Percentiles rank a stretch among this genome's conserved stretches.
phyloP scores from a whole-genome alignment of 2,329 filamentous ascomycete species.

The Epichloe glyceriae region DNA sequence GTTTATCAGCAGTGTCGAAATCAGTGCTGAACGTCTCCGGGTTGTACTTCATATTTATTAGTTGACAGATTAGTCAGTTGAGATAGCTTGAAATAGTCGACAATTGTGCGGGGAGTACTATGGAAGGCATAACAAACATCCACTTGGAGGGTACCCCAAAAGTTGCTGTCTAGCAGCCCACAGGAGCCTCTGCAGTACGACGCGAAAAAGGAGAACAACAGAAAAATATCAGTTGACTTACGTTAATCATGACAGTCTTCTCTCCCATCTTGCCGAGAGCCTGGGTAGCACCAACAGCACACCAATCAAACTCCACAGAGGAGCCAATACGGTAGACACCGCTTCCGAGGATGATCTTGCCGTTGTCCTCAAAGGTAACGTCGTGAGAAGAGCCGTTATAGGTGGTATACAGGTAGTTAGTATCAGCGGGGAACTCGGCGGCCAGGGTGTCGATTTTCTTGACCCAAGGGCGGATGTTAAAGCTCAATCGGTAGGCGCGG shows the following conservation, averaged over 20 bases:
- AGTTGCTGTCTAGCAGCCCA: background rate
- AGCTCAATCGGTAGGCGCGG: slow-evolving; percentile 68
- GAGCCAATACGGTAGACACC: slow-evolving; percentile 96
- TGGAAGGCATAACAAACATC: too few relatives aligned
- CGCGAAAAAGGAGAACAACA: background rate
- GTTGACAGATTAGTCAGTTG: background rate
- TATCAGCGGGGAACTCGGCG: slow-evolving; percentile 88
- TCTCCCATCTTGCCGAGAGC: slow-evolving; percentile 76
- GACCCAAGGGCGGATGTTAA: slow-evolving; percentile 87
- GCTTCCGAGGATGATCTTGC: slow-evolving; percentile 76
- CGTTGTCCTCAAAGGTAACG: slow-evolving; percentile 85
- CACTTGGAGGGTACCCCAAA: too few relatives aligned
- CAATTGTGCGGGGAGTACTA: too few relatives aligned
- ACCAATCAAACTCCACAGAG: slow-evolving; percentile 99
- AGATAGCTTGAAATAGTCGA: too few relatives aligned
- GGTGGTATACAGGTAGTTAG: slow-evolving; percentile 94
- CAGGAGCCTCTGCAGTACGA: too few relatives aligned
- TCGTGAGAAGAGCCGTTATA: slow-evolving; percentile 95
- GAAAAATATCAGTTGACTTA: slow-evolving; percentile 23
- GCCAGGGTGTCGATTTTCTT: slow-evolving; percentile 98
- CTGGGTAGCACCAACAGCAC: slow-evolving; percentile 78
- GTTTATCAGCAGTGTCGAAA: slow-evolving; percentile 75
- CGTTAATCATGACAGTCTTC: slow-evolving; percentile 97
- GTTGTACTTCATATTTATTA: slow-evolving; percentile 38
- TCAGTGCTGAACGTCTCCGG: slow-evolving; percentile 76